Base-by-base conservation (phyloP, 1,284 basidiomycete genomes). In the Cystobasidiaceae sp. region DNA sequence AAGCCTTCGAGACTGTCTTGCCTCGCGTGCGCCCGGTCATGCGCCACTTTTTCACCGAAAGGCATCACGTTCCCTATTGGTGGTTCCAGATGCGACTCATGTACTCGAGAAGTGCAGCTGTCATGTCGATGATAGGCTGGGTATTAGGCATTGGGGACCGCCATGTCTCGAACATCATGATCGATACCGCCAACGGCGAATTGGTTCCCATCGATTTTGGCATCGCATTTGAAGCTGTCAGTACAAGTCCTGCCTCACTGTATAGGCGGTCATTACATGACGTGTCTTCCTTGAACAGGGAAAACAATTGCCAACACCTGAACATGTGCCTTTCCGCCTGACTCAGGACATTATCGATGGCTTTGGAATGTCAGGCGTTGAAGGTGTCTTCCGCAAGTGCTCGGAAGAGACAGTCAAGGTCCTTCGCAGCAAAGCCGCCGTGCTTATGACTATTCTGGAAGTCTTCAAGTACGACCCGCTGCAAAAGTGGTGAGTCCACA, bases 381-480 rank as follows among this genome's bases (percentile, higher is more conserved):
- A 93, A 69, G 94, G 94, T 0, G 93, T 96, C 4, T 98, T 96
- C 80, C 86, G 94, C 67, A 85, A 91, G 30, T 97, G 93, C 75
- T 87, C 91, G 3, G 91, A 97, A 77, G 91, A 97, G 77, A 97
- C 93, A 0, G 79, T 98, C 15, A 85, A 92, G 15, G 93, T 97
- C 8, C 79, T 97, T 46, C 84, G 93, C 7, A 86, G 89, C 51
- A 85, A 86, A 7, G 89, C 90, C 0, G 87, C 87, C 61, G 84
- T 94, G 45, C 87, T 98, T 73, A 84, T 94, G 81, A 97, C 93
- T 1, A 88, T 98, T 0, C 82, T 98, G 37, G 93, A 97, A 74
- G 94, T 97, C 11, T 96, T 97, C 83, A 92, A 90, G 76, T 86
- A 97, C 74, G 94, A 98, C 77, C 94, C 96, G 0, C 81, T 98